phyloP scores from a whole-genome alignment of 805 yeast genomes.

The Cyberlindnera meyerae region DNA sequence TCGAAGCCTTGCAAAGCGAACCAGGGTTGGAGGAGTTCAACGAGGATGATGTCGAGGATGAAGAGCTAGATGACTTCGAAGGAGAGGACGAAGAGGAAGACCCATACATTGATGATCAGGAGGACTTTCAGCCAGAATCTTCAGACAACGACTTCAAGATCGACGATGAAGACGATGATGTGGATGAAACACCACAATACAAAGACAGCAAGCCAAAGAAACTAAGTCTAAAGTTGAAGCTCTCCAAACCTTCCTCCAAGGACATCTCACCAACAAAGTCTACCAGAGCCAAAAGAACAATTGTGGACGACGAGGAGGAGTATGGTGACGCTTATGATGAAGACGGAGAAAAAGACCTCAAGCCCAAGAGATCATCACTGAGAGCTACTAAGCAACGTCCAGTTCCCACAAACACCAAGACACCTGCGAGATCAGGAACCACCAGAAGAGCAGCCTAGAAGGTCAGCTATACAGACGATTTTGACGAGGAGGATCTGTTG shows the following conservation, averaged over 20 bases:
- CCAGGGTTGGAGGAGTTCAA: too few species aligned
- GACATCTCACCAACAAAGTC: conserved; percentile 1
- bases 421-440: conserved; percentile 4
- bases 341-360: background rate
- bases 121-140: conserved; percentile 9
- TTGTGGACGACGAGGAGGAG: conserved; percentile 5
- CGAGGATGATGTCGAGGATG: conserved; percentile 12
- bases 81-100: conserved; percentile 16
- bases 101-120: conserved; percentile 10
- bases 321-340: conserved; percentile 1
- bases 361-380: conserved; percentile 3
- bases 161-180: conserved; percentile 16
- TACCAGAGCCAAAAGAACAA: background rate
- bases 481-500: conserved; percentile 7
- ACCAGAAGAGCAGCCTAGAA: conserved; percentile 10
- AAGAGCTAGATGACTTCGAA: conserved; percentile 12
- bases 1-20: conserved; percentile 8
- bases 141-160: conserved; percentile 16
- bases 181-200: conserved; percentile 7
- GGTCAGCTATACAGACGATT: conserved; percentile 9
- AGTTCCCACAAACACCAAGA: conserved; percentile 1
- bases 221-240: conserved; percentile 17
- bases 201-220: conserved; percentile 10
- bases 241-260: conserved; percentile 4
- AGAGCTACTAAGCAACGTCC: conserved; percentile 1